Conservation (phyloP, 345 rosid species). For the Bruguiera sexangula region DNA sequence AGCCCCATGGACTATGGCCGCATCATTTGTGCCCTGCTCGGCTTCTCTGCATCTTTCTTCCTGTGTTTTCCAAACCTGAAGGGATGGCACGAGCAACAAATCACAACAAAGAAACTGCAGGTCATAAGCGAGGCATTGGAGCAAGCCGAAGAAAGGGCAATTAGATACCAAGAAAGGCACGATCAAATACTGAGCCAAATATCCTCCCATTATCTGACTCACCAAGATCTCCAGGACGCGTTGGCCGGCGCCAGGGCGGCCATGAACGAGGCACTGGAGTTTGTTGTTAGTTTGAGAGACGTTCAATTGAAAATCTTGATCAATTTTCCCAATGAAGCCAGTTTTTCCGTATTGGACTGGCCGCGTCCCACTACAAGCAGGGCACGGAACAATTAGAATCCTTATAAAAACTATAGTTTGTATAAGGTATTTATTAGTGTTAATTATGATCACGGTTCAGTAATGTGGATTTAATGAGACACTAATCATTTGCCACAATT, state of each 20-base stretch:
- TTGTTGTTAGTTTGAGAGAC: conserved; percentile 43
- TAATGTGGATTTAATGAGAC: too few relatives aligned
- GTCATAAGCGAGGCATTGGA: conserved; percentile 47
- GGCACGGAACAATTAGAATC: background rate
- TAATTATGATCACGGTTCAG: too few relatives aligned
- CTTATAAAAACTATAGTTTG: too few relatives aligned
- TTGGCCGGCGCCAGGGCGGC: conserved; percentile 38
- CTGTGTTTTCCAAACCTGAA: conserved; percentile 31
- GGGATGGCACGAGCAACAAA: conserved; percentile 32
- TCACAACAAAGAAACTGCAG: conserved; percentile 39
- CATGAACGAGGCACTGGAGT: conserved; percentile 48
- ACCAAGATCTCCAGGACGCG: conserved; percentile 46
- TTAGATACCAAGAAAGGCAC: conserved; percentile 55
- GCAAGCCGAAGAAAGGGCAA: conserved; percentile 45
- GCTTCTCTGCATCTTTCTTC: conserved; percentile 47
- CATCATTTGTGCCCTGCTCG: conserved; percentile 30
- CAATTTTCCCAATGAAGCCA: conserved; percentile 29
- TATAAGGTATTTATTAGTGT: too few relatives aligned
- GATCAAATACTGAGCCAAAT: conserved; percentile 45
- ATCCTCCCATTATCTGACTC: conserved; percentile 43
- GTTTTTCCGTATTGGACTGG: conserved; percentile 9
- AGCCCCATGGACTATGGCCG: conserved; percentile 29
- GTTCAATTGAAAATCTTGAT: conserved; percentile 44
- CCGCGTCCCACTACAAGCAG: background rate
- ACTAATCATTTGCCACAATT: too few relatives aligned